Percentiles rank a stretch among this genome's conserved stretches.
These are phyloP conservation scores for Pythium dissotocum DNA, from an alignment of 352 stramenopile genomes.

Conservation along the genomic window DNA sequence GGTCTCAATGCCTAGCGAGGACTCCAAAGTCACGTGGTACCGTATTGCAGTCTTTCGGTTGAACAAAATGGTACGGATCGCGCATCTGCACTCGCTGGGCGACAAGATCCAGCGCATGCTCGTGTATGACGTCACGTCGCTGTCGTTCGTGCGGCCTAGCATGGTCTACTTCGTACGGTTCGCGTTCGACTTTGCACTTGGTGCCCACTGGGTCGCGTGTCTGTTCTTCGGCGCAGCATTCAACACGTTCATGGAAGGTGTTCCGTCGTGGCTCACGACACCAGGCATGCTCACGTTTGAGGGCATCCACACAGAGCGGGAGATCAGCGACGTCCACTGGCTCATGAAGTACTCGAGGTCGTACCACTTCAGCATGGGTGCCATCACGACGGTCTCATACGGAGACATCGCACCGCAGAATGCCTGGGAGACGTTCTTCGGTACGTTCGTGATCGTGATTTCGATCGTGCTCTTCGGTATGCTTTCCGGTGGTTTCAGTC, in stretches of 20 bases:
- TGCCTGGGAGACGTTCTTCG: slow-evolving; percentile 51
- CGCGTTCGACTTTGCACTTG: slow-evolving; percentile 27
- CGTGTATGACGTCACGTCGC: slow-evolving; percentile 46
- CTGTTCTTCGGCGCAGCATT: slow-evolving; percentile 25
- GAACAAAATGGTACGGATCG: slow-evolving; percentile 53
- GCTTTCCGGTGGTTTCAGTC: slow-evolving; percentile 67
- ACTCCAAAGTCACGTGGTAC: slow-evolving; percentile 41
- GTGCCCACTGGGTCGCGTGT: slow-evolving; percentile 28
- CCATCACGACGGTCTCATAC: slow-evolving; percentile 78
- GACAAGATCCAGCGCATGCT: slow-evolving; percentile 48
- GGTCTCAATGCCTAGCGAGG: neutral
- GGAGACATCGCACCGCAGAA: slow-evolving; percentile 71
- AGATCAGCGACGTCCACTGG: slow-evolving; percentile 39
- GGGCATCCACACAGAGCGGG: slow-evolving; percentile 27
- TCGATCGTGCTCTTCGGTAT: slow-evolving; percentile 72
- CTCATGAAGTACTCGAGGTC: slow-evolving; percentile 38
- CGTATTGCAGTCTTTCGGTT: slow-evolving; percentile 47
- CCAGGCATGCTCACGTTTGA: slow-evolving; percentile 49
- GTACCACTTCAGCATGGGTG: slow-evolving; percentile 71
- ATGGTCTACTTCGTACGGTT: slow-evolving; percentile 41
- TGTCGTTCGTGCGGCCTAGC: slow-evolving; percentile 16
- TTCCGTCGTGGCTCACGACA: slow-evolving; percentile 28
- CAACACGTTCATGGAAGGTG: neutral
- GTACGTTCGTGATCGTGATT: slow-evolving; percentile 62
- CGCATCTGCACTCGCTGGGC: slow-evolving; percentile 53